Base-by-base conservation (phyloP, 768 basidiomycete genomes). In the Suillus decipiens region DNA sequence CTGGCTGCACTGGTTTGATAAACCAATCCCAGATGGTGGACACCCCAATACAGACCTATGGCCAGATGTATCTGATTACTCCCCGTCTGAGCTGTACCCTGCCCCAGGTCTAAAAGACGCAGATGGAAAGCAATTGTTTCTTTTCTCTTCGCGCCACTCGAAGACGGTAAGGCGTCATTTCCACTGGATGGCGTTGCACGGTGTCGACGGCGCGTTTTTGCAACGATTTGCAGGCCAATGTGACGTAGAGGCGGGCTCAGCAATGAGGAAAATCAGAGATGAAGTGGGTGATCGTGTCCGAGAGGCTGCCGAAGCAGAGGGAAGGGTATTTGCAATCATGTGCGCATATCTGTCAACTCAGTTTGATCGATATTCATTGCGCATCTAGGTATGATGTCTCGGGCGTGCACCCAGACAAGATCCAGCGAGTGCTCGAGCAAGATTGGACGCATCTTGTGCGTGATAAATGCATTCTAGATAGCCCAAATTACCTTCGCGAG, bases 301-400 rank as follows among this genome's bases (percentile, higher is more conserved):
- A 65, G 88, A 88, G 67, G 90, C 90, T 19, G 90, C 92, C 1
- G 93, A 94, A 78, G 81, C 81, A 55, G 89, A 93, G 68, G 91
- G 89, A 1, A 78, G 93, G 54, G 91, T 92, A 6, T 94, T 87
- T 73, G 89, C 92, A 12, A 89, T 93, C 65, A 95, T 95, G 93
- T 92, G 64, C 69, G 90, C 72, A 28, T 36, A 33, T 63, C 24
- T 60, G 39, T 60, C 56, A 60, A 33, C 31, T 17, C 43, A 43
- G 59, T 59, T 37, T 19, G 45, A 11, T 43, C 24, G 45, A 65
- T 61, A n/a, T 54, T 56, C 9, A 57, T 39, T 12, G 8, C 0
- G 31, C 22, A 14, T 59, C 11, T 62, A 93, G 92, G 91, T 93
- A 94, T 71, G 92, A 94, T 72, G 86, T 94, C 3, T 84, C 90